Evolutionary conservation across 2,329 filamentous ascomycete species (phyloP), one percentile per base, ranked within the genome.

Genomic region (Coniosporium tulheliwenetii): DNA sequence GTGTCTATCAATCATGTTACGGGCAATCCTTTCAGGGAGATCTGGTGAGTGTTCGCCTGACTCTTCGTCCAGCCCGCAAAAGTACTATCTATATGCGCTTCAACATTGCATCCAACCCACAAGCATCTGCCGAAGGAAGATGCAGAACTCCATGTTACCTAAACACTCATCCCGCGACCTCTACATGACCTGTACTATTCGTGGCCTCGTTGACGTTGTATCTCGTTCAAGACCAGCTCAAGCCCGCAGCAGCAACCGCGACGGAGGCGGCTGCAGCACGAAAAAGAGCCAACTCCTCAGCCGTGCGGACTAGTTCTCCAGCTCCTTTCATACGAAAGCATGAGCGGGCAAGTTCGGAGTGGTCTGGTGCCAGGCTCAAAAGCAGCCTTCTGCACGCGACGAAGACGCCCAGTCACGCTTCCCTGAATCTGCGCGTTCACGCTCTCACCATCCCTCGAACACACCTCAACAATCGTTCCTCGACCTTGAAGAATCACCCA

Each of bases 1-100:
- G 51, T 87, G 83, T 55, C 70, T 96, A 36, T 79, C 80, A 39
- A 71, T 79, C 16, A 79, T 94, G 47, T 62, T 94, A 43, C 73
- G 77, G 52, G 76, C 77, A 32, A 75, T 87, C 32, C 73, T 91
- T 48, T 63, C 72, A 38, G 70, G 70, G 50, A 73, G 75, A 60
- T 71, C 73, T 66, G 80, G 85, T 89, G 63, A 69, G 75, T 69
- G 31, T 39, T 34, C 34, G 19, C 39, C 40, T 35, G 37, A 41
- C 31, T 43, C 30, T 40, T 26, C 7, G 19, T 26, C 19, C 7
- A 7, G 19, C 19, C 19, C 19, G 19, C 19, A 26, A 26, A 3
- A 26, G 4, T 7, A 26, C 19, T 26, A 26, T 7, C 19, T 26
- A 26, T 26, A 7, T 26, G 19, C 19, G 19, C 19, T 26, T 26